These are phyloP conservation scores for Clarkia xantiana DNA, from an alignment of 345 rosid genomes.

Conservation along the genomic window DNA sequence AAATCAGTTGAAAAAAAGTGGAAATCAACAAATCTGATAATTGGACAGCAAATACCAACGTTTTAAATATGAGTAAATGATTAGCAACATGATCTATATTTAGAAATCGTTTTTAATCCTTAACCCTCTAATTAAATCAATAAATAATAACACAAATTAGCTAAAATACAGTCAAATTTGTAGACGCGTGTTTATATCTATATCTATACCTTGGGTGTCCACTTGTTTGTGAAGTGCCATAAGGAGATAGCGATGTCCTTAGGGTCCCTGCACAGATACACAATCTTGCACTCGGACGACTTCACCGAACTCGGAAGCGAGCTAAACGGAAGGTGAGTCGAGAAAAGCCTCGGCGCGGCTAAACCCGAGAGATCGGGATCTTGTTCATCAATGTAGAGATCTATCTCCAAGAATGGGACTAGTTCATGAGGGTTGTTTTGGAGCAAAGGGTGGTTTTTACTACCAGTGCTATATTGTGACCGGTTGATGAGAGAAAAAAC, in stretches of 20 bases:
- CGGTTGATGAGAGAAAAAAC: conserved; percentile 6
- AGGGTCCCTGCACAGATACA: conserved; percentile 12
- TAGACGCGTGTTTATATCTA: too few species aligned
- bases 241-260: conserved; percentile 12
- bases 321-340: conserved; percentile 5
- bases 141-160: too few species aligned
- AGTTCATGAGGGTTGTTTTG: conserved; percentile 8
- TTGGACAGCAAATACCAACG: too few species aligned
- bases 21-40: too few species aligned
- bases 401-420: conserved; percentile 4
- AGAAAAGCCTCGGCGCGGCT: conserved; percentile 5
- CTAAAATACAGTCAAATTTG: too few species aligned
- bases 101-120: too few species aligned
- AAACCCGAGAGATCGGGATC: conserved; percentile 1
- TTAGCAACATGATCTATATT: too few species aligned
- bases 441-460: conserved; percentile 1
- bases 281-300: conserved; percentile 8
- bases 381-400: not conserved
- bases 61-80: too few species aligned
- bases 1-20: too few species aligned
- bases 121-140: too few species aligned
- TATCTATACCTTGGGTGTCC: too few species aligned
- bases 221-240: conserved; percentile 7
- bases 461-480: not conserved
- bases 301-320: conserved; percentile 5